A percentile compares a stretch with the other conserved stretches of the same genome.
phyloP scores from a whole-genome alignment of 78 protist species.

The Mastigamoeba balamuthi region DNA sequence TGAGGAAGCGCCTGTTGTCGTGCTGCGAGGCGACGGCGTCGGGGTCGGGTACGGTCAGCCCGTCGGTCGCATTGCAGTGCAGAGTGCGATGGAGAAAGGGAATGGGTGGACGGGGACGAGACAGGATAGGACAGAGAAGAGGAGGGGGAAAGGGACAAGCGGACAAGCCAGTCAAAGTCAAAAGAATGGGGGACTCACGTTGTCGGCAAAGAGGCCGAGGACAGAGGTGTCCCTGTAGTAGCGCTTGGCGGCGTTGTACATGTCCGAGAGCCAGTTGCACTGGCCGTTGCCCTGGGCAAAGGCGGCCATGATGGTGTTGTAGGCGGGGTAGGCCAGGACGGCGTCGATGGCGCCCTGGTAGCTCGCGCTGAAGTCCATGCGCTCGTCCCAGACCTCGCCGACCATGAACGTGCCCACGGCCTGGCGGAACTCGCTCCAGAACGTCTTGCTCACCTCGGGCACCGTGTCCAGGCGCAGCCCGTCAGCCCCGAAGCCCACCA shows the following conservation, averaged over 20 bases:
- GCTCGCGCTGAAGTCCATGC: slow-evolving; percentile 14
- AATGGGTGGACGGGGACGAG: slow-evolving; percentile 57
- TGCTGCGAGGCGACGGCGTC: too few relatives aligned
- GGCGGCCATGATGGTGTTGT: slow-evolving; percentile 36
- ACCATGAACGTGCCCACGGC: slow-evolving; percentile 51
- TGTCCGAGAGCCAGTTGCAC: slow-evolving; percentile 35
- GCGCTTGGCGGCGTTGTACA: not conserved
- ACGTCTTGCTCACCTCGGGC: slow-evolving; percentile 69
- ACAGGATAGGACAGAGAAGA: too few relatives aligned
- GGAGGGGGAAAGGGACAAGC: too few relatives aligned
- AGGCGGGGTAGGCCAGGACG: slow-evolving; percentile 71
- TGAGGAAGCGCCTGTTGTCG: slow-evolving; percentile 40
- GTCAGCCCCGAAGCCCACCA: slow-evolving; percentile 54
- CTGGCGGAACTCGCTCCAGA: not conserved
- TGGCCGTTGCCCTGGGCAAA: slow-evolving; percentile 33
- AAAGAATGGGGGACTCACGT: too few relatives aligned
- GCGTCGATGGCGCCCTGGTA: slow-evolving; percentile 45
- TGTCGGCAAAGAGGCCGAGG: slow-evolving; percentile 66
- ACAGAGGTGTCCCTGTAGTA: not conserved
- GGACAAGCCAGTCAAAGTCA: too few relatives aligned
- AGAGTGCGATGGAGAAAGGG: too few relatives aligned
- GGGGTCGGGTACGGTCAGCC: too few relatives aligned
- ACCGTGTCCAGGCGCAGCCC: slow-evolving; percentile 84
- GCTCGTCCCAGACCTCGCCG: slow-evolving; percentile 82
- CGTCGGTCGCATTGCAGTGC: too few relatives aligned